Evolutionary conservation across 1,139 yeast species (phyloP).

Genomic region (Protomyces inouyei): DNA sequence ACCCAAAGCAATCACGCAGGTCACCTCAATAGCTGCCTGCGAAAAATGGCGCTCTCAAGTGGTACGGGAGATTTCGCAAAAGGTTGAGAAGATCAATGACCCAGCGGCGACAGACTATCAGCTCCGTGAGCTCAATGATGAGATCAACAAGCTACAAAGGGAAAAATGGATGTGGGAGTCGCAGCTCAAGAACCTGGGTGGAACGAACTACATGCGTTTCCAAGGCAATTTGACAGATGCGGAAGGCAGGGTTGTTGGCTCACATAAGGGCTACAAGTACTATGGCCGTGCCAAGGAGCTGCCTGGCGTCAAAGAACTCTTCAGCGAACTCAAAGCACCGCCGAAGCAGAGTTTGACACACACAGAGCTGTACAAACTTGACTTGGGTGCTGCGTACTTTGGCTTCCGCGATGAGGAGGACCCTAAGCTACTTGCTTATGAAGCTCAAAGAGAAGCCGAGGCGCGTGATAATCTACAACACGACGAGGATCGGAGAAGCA

Average conservation of each 20-base stretch:
- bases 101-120: conserved; percentile 54
- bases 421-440: conserved; percentile 36
- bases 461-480: conserved; percentile 31
- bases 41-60: conserved; percentile 70
- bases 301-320: conserved; percentile 62
- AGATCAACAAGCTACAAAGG: conserved; percentile 59
- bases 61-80: conserved; percentile 57
- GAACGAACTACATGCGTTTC: conserved; percentile 53
- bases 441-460: conserved; percentile 36
- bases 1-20: conserved; percentile 58
- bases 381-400: conserved; percentile 45
- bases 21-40: conserved; percentile 58
- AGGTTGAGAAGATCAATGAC: conserved; percentile 63
- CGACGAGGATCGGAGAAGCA: conserved; percentile 27
- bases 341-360: conserved; percentile 26
- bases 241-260: conserved; percentile 38
- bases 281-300: conserved; percentile 80
- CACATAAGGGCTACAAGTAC: conserved; percentile 58
- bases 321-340: conserved; percentile 39
- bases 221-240: conserved; percentile 31
- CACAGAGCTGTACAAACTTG: conserved; percentile 33
- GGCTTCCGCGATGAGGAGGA: conserved; percentile 46
- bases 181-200: conserved; percentile 63
- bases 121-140: conserved; percentile 70
- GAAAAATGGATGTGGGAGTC: conserved; percentile 77